Base-by-base conservation (phyloP, 257 asterid genomes). In the Lantana camara region DNA sequence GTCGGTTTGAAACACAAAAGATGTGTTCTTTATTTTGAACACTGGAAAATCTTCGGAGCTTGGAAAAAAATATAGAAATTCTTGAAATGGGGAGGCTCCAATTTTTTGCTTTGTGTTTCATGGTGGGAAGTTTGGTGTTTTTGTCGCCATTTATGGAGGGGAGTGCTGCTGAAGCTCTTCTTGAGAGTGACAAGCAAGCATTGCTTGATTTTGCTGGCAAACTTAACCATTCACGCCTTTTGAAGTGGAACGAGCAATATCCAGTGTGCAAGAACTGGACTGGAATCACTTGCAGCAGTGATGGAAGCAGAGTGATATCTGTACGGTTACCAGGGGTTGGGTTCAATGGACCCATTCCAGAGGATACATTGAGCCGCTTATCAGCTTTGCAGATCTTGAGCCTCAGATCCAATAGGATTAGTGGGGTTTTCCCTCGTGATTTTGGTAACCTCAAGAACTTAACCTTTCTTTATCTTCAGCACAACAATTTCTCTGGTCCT, bases 381-480 rank as follows among this genome's bases (percentile, higher is more conserved):
- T 75, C 97, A 29, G 97, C 89, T 12, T 70, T 93, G 90, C 96
- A 86, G 86, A 86, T 93, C 85, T 74, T 94, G 88, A 90, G 97
- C 84, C 97, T 94, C 68, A 88, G 99, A 82, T 83, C 97, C 68
- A 94, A 90, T 72, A 86, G 80, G 69, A 85, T 94, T 52, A 83
- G 42, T 48, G 99, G 99, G 38, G 48, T 68, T 40, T 83, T 94
- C 60, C 99, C 99, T 54, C 34, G 24, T 19, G 97, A 88, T 29
- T 80, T 90, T 45, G 77, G 83, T 77, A 88, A 88, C 44, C 85
- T 94, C 12, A 84, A 69, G 32, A 87, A 87, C 72, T 51, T 94
- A 47, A 77, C 88, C 32, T 86, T 37, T 84, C 90, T 90, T 67
- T 88, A 87, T 72, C 91, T 94, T 68, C 97, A 94, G 78, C 86